Base-by-base conservation (phyloP, 1,139 yeast genomes). In the Yamadazyma friedrichii region DNA sequence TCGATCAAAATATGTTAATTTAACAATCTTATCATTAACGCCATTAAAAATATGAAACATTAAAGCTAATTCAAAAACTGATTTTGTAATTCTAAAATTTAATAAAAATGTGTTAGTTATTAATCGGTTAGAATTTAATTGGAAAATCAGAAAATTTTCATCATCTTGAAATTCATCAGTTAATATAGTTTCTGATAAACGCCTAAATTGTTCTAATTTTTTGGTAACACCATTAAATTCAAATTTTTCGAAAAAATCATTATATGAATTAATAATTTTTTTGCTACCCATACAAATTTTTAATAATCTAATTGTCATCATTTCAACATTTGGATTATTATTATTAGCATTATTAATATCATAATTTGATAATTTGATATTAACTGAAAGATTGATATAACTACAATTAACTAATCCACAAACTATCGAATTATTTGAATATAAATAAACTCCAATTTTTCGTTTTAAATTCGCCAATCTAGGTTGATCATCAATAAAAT, bases 381-480 rank as follows among this genome's bases (percentile, higher is more conserved):
- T 33, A 11, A 36, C 27, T 10, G 29, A 24, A 13, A 24, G 20
- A 13, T 12, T 33, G 5, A 33, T 17, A 15, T 11, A n/a, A 26
- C n/a, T 27, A n/a, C 20, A 15, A 4, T 11, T n/a, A n/a, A 36
- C 15, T 9, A 26, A 28, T 13, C 43, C 43, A n/a, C 16, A 33
- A 15, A 26, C n/a, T 6, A 36, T 15, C 9, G 43, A 22, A 37
- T 36, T 26, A 17, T 28, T 26, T 5, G 20, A 25, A 30, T 31
- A 41, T n/a, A 41, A 12, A 22, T 13, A 41, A 17, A 38, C n/a
- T 1, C 36, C 40, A 26, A 37, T 27, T 26, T 41, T 41, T 15
- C 39, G 6, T 15, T 37, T 37, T 15, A 41, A 37, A 32, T 41
- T 41, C n/a, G 36, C 33, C 9, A 37, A 31, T 16, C 20, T 37